Percentiles rank a stretch among this genome's conserved stretches.
Evolutionary conservation across 2,329 filamentous ascomycete genomes (phyloP).

Genomic region (Lecanicillium sp.): DNA sequence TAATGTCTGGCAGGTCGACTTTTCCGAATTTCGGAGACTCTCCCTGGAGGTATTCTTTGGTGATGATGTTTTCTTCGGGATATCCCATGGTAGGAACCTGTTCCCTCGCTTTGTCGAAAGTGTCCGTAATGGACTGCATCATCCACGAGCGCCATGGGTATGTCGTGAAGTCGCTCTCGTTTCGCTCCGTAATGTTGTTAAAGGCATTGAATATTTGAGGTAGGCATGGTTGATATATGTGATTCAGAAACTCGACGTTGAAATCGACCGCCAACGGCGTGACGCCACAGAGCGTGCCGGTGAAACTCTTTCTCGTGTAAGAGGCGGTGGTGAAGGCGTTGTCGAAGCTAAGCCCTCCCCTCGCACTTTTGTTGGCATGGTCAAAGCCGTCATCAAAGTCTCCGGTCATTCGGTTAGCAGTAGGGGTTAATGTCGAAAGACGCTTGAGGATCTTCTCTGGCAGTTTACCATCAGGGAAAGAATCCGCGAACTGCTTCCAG

Average conservation of each 20-base stretch:
- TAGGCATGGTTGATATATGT: conserved; percentile 40
- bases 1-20: conserved; percentile 25
- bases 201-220: conserved; percentile 32
- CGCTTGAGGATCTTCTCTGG: conserved; percentile 26
- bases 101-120: conserved; percentile 28
- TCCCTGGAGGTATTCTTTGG: conserved; percentile 25
- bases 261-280: conserved; percentile 35
- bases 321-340: conserved; percentile 36
- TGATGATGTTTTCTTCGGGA: conserved; percentile 21
- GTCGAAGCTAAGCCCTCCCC: conserved; percentile 36
- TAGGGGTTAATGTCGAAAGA: conserved; percentile 25
- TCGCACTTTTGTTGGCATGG: conserved; percentile 15
- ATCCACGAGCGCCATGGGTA: conserved; percentile 28
- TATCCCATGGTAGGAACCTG: conserved; percentile 28
- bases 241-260: conserved; percentile 34
- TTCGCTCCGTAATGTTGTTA: conserved; percentile 20
- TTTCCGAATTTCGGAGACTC: conserved; percentile 24
- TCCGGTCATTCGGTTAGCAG: conserved; percentile 29
- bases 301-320: conserved; percentile 38
- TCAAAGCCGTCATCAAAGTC: conserved; percentile 27
- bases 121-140: conserved; percentile 28
- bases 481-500: conserved; percentile 28
- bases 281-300: conserved; percentile 35
- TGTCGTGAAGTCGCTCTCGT: conserved; percentile 18
- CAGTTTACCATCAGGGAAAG: conserved; percentile 26